These are phyloP conservation scores for Scortechinia acanthostroma DNA, from an alignment of 2,329 filamentous ascomycete genomes.

Conservation along the genomic window DNA sequence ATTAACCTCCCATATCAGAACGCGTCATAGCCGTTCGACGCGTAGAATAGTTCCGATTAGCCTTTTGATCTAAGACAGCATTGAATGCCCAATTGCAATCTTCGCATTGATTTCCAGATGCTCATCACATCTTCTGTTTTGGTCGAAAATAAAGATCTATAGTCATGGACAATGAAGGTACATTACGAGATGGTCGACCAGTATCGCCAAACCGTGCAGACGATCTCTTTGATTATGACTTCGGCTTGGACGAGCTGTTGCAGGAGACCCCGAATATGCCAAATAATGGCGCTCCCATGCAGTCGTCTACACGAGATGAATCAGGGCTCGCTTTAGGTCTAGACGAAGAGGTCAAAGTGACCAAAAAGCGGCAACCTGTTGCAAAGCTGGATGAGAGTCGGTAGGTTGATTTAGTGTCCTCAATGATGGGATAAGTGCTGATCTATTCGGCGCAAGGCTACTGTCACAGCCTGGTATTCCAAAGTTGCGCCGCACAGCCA, in stretches of 20 bases:
- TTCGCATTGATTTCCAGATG: too few species aligned
- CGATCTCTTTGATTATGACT: constrained; percentile 2
- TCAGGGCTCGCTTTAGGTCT: constrained; percentile 36
- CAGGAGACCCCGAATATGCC: background rate
- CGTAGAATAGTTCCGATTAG: too few species aligned
- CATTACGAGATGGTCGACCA: too few species aligned
- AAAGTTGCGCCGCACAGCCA: constrained; percentile 45
- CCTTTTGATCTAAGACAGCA: too few species aligned
- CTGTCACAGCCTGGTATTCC: constrained; percentile 54
- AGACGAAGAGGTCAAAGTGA: constrained; percentile 54
- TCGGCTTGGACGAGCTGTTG: background rate
- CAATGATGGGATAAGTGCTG: too few species aligned
- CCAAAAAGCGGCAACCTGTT: constrained; percentile 46
- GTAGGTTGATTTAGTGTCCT: constrained; percentile 20
- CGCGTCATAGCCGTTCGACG: too few species aligned
- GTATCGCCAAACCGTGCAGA: too few species aligned
- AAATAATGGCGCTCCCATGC: background rate
- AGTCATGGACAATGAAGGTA: too few species aligned
- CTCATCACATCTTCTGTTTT: too few species aligned
- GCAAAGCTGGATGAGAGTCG: constrained; percentile 53
- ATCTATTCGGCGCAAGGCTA: constrained; percentile 33
- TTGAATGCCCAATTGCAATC: too few species aligned
- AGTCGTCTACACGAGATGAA: constrained; percentile 7
- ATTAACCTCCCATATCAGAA: too few species aligned
- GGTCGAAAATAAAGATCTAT: too few species aligned